Conservation (phyloP, 441 rosid species). For the Pelargonium australe region DNA sequence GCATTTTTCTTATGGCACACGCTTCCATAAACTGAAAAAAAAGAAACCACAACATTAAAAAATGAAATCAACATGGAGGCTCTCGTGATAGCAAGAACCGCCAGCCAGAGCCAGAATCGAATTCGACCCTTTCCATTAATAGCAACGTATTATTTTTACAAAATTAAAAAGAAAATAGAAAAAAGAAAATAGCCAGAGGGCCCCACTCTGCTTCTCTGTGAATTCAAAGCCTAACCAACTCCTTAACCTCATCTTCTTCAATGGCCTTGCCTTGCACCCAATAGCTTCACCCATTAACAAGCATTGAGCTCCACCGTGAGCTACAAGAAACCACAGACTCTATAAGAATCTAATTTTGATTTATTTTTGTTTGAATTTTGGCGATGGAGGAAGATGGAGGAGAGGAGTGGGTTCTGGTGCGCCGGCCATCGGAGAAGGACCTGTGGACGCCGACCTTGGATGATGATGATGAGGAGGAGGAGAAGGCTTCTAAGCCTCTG, state of each 20-base stretch:
- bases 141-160: no score
- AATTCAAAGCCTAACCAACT: neutral
- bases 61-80: no score
- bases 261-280: neutral
- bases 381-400: constrained; percentile 23
- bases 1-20: no score
- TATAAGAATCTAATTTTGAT: neutral
- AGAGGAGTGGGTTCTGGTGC: constrained; percentile 46
- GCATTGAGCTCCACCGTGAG: neutral
- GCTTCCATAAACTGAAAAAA: no score
- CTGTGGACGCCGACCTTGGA: constrained; percentile 33
- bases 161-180: no score
- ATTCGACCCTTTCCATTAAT: no score
- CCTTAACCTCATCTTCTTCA: neutral
- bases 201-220: neutral
- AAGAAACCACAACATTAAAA: no score
- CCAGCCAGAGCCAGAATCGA: no score
- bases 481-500: constrained; percentile 30
- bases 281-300: neutral
- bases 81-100: no score
- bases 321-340: neutral
- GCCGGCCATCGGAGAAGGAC: constrained; percentile 38
- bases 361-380: neutral
- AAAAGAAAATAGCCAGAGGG: neutral
- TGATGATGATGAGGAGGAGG: constrained; percentile 20